Evolutionary conservation across 805 yeast species (phyloP), one percentile per base, ranked within the genome.

Genomic region (Starmerella sp.): DNA sequence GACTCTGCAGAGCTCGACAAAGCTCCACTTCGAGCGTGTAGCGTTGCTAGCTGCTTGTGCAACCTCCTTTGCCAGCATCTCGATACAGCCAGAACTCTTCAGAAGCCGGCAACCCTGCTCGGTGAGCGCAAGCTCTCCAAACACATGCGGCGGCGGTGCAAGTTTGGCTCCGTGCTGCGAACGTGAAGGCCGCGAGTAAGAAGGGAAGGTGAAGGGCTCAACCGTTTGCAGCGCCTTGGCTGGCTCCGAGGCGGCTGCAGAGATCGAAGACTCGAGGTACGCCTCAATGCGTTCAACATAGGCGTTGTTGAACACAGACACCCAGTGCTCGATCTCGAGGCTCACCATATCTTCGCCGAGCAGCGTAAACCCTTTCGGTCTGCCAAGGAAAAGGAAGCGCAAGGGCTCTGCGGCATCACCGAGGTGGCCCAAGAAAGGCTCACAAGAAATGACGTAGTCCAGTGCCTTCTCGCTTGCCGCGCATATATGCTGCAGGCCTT

Each of bases 41-140:
- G 22, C 39, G 8, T 31, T 28, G 11, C 36, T 35, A 7, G 57
- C 62, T 10, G 55, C 57, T 5, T 34, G 17, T 5, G 48, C 48
- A 2, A 60, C 45, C 5, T 17, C 17, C 1, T 30, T 6, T 17
- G 32, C 29, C 11, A 74, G 66, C 14, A 53, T 58, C 17, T 57
- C 58, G 38, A 73, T 64, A 50, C 70, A 66, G 9, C 78, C 79
- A 44, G 74, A 74, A 36, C 77, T 71, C 34, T 77, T 73, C 48
- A 91, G 73, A 49, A 83, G 70, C 30, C 75, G 73, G 53, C 86
- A 74, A 0, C 97, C 97, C 56, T 86, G 91, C 55, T 79, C 84
- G 0, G 96, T 87, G 53, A 83, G 79, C 0, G 87, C 84, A 48
- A 91, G 72, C 62, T 83, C 86, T 14, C 87, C 86, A 67, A 86